Evolutionary conservation across 257 asterid genomes (phyloP), one percentile per base, ranked within the genome.

Genomic region (Ocimum tenuiflorum): DNA sequence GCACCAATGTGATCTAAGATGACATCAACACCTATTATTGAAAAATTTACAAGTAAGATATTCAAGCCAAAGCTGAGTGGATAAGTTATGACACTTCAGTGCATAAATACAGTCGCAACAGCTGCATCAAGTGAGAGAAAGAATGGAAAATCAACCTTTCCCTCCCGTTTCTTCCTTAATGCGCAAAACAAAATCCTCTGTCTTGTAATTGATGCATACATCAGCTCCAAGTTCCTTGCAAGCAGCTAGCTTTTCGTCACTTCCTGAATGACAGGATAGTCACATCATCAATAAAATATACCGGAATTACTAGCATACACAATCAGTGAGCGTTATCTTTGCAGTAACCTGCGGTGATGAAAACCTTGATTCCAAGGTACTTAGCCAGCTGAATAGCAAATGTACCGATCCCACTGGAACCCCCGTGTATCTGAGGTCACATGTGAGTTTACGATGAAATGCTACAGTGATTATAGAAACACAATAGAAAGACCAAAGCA

Each of bases 401-500:
- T 22, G 99, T 88, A 60, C 99, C 99, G 19, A 90, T 90, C 62
- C 99, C 99, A 74, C 99, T 94, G 65, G 99, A 90, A 67, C 99
- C 99, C 27, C 99, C 99, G 61, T 94, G 99, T 70, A 94, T 79
- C 99, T 94, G 86, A 68, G 74, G 67, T 69, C 14, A 66, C 52
- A 19, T 20, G 66, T 51, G 31, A 55, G n/a, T 14, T 24, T 19
- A 57, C 59, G 45, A 61, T 49, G 8, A 29, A 59, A 46, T n/a
- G 35, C 38, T 22, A 19, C 23, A 6, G 8, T 4, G 38, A 68
- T 41, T 33, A 61, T 9, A 5, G 46, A 31, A 68, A 52, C 22
- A 39, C 35, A 56, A 39, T n/a, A n/a, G n/a, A n/a, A n/a, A 47
- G 4, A 50, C 10, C 24, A 60, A 48, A 8, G 24, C 33, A 15